Evolutionary conservation across 2,329 filamentous ascomycete species (phyloP).

Genomic region (Amphichorda felina): DNA sequence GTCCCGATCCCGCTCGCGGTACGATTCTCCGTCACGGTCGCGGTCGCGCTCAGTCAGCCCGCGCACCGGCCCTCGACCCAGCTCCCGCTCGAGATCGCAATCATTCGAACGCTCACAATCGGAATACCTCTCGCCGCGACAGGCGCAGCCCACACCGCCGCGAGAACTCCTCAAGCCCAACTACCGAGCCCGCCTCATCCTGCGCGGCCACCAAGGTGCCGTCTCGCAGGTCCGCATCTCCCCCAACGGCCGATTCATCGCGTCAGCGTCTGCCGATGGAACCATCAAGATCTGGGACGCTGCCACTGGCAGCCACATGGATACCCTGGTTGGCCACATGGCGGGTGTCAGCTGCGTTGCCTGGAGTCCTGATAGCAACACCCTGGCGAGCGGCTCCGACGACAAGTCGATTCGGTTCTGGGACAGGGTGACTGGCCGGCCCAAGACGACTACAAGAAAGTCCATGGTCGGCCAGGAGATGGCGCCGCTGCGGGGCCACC

Average conservation of each 20-base stretch:
- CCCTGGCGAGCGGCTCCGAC: conserved; percentile 83
- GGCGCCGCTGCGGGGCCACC: conserved; percentile 66
- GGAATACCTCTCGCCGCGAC: conserved; percentile 13
- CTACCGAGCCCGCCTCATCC: conserved; percentile 57
- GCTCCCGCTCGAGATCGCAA: conserved; percentile 15
- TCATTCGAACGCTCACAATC: conserved; percentile 18
- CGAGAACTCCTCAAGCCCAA: conserved; percentile 35
- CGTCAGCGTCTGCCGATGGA: conserved; percentile 78
- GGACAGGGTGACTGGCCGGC: conserved; percentile 56
- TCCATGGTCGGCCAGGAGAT: conserved; percentile 25
- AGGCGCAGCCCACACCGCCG: conserved; percentile 20
- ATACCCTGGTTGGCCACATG: conserved; percentile 86
- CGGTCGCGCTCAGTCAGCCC: no score
- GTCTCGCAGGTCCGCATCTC: conserved; percentile 85
- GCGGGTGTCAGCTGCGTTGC: conserved; percentile 85
- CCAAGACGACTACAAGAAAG: conserved; percentile 32
- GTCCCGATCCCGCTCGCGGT: conserved; percentile 17
- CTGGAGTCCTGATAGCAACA: conserved; percentile 86
- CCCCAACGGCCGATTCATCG: conserved; percentile 80
- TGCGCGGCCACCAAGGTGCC: conserved; percentile 67
- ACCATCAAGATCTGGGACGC: conserved; percentile 90
- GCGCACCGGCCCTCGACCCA: not conserved
- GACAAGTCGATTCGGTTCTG: conserved; percentile 94
- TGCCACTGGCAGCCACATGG: conserved; percentile 62
- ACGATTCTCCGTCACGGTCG: conserved; percentile 16